phyloP scores from a whole-genome alignment of 768 basidiomycete species.

The Pulveroboletus sp. region DNA sequence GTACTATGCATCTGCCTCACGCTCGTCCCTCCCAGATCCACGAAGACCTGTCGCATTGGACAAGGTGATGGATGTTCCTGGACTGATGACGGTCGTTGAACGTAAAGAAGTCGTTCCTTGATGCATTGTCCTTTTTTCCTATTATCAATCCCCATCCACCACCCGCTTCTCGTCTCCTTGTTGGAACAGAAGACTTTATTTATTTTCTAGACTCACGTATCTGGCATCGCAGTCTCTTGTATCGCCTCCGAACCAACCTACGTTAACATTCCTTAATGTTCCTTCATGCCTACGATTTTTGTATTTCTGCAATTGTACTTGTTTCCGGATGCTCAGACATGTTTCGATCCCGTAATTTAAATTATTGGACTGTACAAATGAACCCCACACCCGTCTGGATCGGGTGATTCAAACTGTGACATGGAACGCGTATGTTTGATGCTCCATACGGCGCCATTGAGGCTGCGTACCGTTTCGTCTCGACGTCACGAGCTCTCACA shows the following conservation, averaged over 20 bases:
- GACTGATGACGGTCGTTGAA: constrained; percentile 68
- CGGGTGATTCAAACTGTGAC: background rate
- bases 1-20: constrained; percentile 58
- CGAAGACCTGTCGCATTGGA: constrained; percentile 59
- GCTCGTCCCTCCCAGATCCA: constrained; percentile 49
- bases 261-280: background rate
- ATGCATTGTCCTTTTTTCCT: background rate
- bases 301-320: constrained; percentile 2
- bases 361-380: background rate
- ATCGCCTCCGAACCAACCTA: background rate
- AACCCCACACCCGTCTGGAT: background rate
- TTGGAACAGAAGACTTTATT: constrained; percentile 6
- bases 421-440: background rate
- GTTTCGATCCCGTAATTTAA: background rate
- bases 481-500: too few relatives aligned
- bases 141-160: background rate
- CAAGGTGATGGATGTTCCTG: constrained; percentile 56
- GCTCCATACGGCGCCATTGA: too few relatives aligned
- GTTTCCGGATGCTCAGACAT: background rate
- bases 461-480: too few relatives aligned
- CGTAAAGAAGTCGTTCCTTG: constrained; percentile 32
- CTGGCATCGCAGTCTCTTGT: background rate
- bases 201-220: background rate
- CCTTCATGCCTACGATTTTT: constrained; percentile 1
- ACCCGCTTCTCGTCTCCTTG: too few relatives aligned